Base-by-base conservation (phyloP, 129 eudicot species). In the Lactuca sativa region DNA sequence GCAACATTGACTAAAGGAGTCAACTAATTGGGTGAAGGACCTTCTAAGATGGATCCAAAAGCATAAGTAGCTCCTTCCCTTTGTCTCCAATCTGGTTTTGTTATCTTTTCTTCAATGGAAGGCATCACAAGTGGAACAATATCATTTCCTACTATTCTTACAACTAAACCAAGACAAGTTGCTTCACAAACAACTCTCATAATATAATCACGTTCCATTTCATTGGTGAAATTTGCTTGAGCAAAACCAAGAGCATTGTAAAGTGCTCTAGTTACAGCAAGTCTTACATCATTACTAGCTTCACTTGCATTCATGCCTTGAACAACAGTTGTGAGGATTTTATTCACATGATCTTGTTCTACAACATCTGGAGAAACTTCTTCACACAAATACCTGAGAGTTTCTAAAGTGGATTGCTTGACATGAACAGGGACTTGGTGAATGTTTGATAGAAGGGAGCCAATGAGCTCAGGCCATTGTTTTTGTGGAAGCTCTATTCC, bases 141-240 rank as follows among this genome's bases (percentile, higher is more conserved):
- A n/a, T n/a, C n/a, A n/a, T n/a, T 88, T 25, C 95, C 96, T 14
- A 92, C 96, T 1, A 96, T 92, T 10, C 96, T 84, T 9, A 96
- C 98, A 47, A 92, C 98, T 72, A 92, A 66, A 67, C 98, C 98
- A 66, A 92, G 90, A 77, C 98, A 70, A 4, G 95, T 92, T 18
- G 96, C 91, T 79, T 92, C 96, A 81, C 98, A 92, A 65, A 92
- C 98, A 67, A 92, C 96, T 76, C 88, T 89, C 98, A 92, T 92
- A 32, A 92, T 92, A 74, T 88, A 92, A 83, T 92, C 98, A 40
- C 98, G 84, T 78, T 92, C 98, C 96, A 92, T 84, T 58, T 84
- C 98, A 62, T 92, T 92, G 34, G 77, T 80, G 52, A 92, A 92
- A 75, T 92, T 92, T 66, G 96, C 98, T 60, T 89, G 98, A 14